These are phyloP conservation scores for Mycena rebaudengoi DNA, from an alignment of 768 basidiomycete genomes.

Conservation along the genomic window DNA sequence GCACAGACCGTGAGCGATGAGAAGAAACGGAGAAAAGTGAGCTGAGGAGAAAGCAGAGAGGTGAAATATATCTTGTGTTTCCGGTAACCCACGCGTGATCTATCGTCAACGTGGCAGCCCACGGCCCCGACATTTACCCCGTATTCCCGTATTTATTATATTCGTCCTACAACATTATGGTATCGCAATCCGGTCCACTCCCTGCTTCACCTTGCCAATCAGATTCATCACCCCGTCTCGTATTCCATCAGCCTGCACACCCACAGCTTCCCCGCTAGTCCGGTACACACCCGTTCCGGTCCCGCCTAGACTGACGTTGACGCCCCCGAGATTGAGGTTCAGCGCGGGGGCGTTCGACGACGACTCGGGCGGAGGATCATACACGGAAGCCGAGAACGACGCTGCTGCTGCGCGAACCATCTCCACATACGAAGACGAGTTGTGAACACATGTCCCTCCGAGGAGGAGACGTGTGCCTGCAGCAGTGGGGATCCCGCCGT, in stretches of 20 bases:
- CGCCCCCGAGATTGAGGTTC: slow-evolving; percentile 91
- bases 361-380: slow-evolving; percentile 80
- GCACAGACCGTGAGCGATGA: slow-evolving; percentile 40
- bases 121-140: slow-evolving; percentile 10
- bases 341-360: slow-evolving; percentile 78
- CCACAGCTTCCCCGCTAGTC: slow-evolving; percentile 75
- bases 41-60: slow-evolving; percentile 29
- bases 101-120: slow-evolving; percentile 27
- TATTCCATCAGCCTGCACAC: slow-evolving; percentile 87
- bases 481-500: slow-evolving; percentile 54
- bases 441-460: slow-evolving; percentile 95
- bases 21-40: slow-evolving; percentile 32
- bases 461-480: slow-evolving; percentile 82
- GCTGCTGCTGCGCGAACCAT: slow-evolving; percentile 83
- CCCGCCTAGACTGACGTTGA: slow-evolving; percentile 95
- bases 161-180: slow-evolving; percentile 39
- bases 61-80: slow-evolving; percentile 18
- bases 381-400: slow-evolving; percentile 70
- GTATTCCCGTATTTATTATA: too few relatives aligned
- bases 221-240: slow-evolving; percentile 89
- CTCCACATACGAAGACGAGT: slow-evolving; percentile 87
- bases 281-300: slow-evolving; percentile 87
- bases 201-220: slow-evolving; percentile 89
- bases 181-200: slow-evolving; percentile 71
- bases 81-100: slow-evolving; percentile 20